These are phyloP conservation scores for Centaurea solstitialis DNA, from an alignment of 129 eudicot genomes.

Conservation along the genomic window DNA sequence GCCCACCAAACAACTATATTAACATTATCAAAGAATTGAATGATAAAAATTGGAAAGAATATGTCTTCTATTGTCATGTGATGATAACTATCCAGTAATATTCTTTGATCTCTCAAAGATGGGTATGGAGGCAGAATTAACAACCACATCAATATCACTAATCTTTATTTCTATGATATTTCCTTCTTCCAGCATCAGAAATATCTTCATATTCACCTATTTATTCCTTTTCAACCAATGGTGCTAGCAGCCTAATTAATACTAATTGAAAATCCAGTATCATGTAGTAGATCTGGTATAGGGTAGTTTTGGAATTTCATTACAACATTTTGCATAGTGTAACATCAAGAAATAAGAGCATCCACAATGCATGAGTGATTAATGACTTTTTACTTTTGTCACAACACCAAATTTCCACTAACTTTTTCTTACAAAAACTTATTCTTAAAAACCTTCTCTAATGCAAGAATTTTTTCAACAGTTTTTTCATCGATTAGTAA, in stretches of 20 bases:
- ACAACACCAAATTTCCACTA: no score
- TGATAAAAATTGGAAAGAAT: neutral
- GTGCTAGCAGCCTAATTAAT: constrained; percentile 6
- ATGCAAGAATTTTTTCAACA: no score
- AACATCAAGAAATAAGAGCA: neutral
- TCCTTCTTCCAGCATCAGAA: neutral
- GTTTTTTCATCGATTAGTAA: no score
- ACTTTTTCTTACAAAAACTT: no score
- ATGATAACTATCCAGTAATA: neutral
- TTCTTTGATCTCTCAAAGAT: neutral
- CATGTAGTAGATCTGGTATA: neutral
- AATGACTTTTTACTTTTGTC: no score
- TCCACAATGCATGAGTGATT: no score
- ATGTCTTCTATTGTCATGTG: neutral
- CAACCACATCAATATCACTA: neutral
- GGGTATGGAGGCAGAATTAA: neutral
- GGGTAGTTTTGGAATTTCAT: neutral
- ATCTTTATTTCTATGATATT: constrained; percentile 12
- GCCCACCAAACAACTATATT: constrained; percentile 27
- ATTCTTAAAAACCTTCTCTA: no score
- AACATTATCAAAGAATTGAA: constrained; percentile 20
- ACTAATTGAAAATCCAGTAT: neutral
- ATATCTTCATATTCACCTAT: neutral
- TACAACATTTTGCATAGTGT: neutral
- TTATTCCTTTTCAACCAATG: constrained; percentile 6